A percentile compares a stretch with the other conserved stretches of the same genome.
Evolutionary conservation across 2,329 filamentous ascomycete species (phyloP).

Genomic region (Penicillium concentricum): DNA sequence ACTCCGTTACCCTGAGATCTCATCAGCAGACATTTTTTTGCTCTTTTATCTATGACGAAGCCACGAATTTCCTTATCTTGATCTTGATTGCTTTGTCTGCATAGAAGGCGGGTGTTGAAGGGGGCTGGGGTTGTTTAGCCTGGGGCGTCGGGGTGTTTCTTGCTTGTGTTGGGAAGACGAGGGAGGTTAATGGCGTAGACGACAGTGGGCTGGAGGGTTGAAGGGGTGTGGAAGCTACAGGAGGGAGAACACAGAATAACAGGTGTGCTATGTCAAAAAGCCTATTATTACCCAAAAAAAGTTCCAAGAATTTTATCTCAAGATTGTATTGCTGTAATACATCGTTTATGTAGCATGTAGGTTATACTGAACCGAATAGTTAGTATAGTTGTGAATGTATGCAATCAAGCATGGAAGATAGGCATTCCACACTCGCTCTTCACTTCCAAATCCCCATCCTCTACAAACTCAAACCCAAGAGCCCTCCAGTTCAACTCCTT

Average conservation of each 20-base stretch:
- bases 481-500: conserved; percentile 55
- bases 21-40: background rate
- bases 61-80: conserved; percentile 27
- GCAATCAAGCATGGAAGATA: conserved; percentile 5
- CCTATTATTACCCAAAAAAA: conserved; percentile 27
- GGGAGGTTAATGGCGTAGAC: background rate
- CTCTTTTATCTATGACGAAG: too few species aligned
- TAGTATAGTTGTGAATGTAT: background rate
- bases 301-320: conserved; percentile 22
- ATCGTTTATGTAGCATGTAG: background rate
- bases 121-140: background rate
- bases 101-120: conserved; percentile 14
- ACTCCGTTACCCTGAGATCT: background rate
- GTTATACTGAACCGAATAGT: background rate
- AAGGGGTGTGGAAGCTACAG: background rate
- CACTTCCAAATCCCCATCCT: conserved; percentile 12
- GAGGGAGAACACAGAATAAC: conserved; percentile 5
- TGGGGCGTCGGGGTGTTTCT: background rate
- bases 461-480: conserved; percentile 48
- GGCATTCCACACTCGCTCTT: background rate
- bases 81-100: conserved; percentile 8
- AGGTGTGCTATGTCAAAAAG: conserved; percentile 20
- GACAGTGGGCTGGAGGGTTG: background rate
- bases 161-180: background rate
- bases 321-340: background rate